Evolutionary conservation across 805 yeast genomes (phyloP).

Genomic region (Candida yuanshanica): DNA sequence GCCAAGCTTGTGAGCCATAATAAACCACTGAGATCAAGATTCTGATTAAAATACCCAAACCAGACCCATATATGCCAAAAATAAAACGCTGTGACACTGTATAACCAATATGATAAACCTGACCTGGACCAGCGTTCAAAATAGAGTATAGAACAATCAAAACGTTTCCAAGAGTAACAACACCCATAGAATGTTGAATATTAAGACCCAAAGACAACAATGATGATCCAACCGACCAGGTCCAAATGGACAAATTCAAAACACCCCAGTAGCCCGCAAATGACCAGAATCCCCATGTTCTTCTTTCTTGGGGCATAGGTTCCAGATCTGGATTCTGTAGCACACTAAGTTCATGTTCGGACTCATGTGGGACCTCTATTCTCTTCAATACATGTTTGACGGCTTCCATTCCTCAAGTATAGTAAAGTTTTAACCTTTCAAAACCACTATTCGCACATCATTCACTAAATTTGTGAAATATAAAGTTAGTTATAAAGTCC

Average conservation of each 20-base stretch:
- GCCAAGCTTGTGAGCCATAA: slow-evolving; percentile 38
- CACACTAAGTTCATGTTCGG: slow-evolving; percentile 13
- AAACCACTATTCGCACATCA: too few species aligned
- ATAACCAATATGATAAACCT: slow-evolving; percentile 34
- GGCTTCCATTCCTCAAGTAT: background rate
- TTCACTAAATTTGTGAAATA: too few species aligned
- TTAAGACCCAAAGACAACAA: slow-evolving; percentile 32
- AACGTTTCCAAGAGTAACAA: slow-evolving; percentile 32
- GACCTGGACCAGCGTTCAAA: slow-evolving; percentile 35
- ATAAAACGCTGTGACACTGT: slow-evolving; percentile 32
- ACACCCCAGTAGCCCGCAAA: slow-evolving; percentile 32
- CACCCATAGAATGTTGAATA: slow-evolving; percentile 37
- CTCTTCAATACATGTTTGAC: slow-evolving; percentile 5
- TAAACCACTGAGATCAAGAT: slow-evolving; percentile 35
- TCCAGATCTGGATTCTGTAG: slow-evolving; percentile 32
- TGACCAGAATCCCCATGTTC: slow-evolving; percentile 33
- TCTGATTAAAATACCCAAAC: slow-evolving; percentile 34
- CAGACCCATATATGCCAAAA: slow-evolving; percentile 37
- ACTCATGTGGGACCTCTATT: slow-evolving; percentile 22
- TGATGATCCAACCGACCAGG: slow-evolving; percentile 35
- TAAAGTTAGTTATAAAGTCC: too few species aligned
- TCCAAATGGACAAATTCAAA: slow-evolving; percentile 30
- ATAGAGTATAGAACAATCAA: slow-evolving; percentile 31
- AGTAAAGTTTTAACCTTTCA: too few species aligned
- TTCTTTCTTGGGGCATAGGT: slow-evolving; percentile 33